Evolutionary conservation across 768 basidiomycete species (phyloP).

Genomic region (Xerocomellus intermedius): DNA sequence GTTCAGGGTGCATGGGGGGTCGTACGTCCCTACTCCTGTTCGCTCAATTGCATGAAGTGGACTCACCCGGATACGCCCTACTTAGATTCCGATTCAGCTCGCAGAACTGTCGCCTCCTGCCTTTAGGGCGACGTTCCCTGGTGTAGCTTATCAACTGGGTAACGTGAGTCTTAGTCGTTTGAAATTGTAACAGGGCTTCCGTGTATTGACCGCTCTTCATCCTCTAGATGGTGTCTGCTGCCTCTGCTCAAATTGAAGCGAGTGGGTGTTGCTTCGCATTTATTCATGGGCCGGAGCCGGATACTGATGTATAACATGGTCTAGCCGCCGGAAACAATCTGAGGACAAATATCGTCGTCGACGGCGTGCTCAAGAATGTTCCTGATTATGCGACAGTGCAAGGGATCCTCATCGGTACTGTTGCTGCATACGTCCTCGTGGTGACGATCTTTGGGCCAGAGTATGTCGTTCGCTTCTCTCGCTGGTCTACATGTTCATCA

Average conservation of each 20-base stretch:
- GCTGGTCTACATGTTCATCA: not conserved
- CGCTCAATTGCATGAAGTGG: not conserved
- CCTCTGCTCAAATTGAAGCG: slow-evolving; percentile 56
- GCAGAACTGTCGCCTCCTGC: slow-evolving; percentile 85
- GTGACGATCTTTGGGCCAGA: slow-evolving; percentile 79
- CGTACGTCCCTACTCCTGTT: slow-evolving; percentile 40
- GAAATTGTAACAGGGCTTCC: too few species aligned
- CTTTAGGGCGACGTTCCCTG: slow-evolving; percentile 86
- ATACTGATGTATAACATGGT: not conserved
- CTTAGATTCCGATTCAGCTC: slow-evolving; percentile 70
- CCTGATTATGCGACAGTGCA: slow-evolving; percentile 76
- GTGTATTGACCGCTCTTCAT: not conserved
- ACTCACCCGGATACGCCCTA: not conserved
- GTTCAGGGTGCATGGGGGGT: slow-evolving; percentile 93
- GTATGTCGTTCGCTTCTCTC: slow-evolving; percentile 38
- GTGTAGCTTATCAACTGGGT: slow-evolving; percentile 81
- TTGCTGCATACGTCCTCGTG: slow-evolving; percentile 73
- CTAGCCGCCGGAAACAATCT: slow-evolving; percentile 59
- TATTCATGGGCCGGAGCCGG: not conserved
- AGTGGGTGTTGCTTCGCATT: slow-evolving; percentile 11
- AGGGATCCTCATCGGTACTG: slow-evolving; percentile 84
- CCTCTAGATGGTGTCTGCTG: slow-evolving; percentile 59
- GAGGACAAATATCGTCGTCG: slow-evolving; percentile 44
- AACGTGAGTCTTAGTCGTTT: slow-evolving; percentile 39
- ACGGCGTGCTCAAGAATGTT: slow-evolving; percentile 41